Evolutionary conservation across 371 early-diverging fungal genomes (phyloP), one percentile per base, ranked within the genome.

Genomic region (Rhizopus stolonifer): DNA sequence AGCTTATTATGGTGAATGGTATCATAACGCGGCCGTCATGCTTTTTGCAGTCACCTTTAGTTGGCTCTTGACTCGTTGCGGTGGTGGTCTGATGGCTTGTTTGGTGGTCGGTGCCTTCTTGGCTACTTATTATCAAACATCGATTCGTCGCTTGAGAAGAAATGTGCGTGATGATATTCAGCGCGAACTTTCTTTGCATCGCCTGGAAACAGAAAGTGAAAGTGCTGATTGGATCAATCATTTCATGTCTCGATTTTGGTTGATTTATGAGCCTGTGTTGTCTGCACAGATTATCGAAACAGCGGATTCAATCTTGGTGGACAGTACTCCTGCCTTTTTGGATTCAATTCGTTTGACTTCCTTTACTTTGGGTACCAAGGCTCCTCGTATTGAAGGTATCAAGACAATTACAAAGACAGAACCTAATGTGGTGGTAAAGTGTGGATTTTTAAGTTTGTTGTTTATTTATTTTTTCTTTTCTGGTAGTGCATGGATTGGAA

Each of bases 191-290:
- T 64, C 75, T 34, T 64, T 62, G 22, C 69, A 71, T 51, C 72
- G 61, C 34, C 62, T 85, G n/a, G 87, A 84, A 31, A 69, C 77
- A 1, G 80, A 83, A 44, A 56, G 60, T 15, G 99, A 99, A 70
- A 84, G 92, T 34, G 95, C 91, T 2, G 97, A 95, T 52, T 99
- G 99, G 99, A 77, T 99, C 54, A 99, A 99, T 73, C 88, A 89
- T 72, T 93, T 98, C 43, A 46, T 75, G 39, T 61, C 69, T 6
- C 68, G 79, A 45, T 93, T 97, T 67, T 99, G 99, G 99, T 69
- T 91, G 32, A 94, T 93, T 57, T 91, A 89, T 51, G 99, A 99
- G 72, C 95, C 98, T 2, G 84, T 84, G 4, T 73, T 99, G 18
- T 91, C 94, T 36, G 85, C 86, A 33, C 82, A 85, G 18, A 81